Evolutionary conservation across 805 yeast species (phyloP), one percentile per base, ranked within the genome.

Genomic region (Barnettozyma vustinii): DNA sequence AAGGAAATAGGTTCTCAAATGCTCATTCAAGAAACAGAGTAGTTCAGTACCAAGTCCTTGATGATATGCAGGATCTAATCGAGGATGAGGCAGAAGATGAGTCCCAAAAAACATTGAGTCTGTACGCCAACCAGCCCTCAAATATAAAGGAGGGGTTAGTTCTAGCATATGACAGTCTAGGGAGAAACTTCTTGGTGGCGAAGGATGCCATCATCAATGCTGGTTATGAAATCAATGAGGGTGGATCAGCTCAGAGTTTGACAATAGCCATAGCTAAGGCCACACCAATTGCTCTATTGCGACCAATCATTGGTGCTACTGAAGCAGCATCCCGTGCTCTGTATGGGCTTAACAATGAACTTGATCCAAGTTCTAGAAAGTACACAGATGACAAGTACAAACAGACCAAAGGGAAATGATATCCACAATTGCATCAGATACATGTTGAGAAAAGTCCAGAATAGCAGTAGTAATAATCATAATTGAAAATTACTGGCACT

Each of bases 221-320:
- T 5, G 77, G 82, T 16, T 69, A 75, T 5, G 84, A 81, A 37
- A 77, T 88, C 9, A 72, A 80, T 25, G 83, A 77, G n/a, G 73
- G 84, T 26, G 83, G 80, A 0, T 79, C 75, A 51, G 80, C 88
- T 0, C 83, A 79, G 56, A 83, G 75, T 5, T 87, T 91, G 0
- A 77, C 87, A 0, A 66, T 72, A 18, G 82, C 88, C 1, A 72
- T 89, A 13, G 83, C 87, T 13, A 79, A 77, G 54, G 88, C 85
- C 0, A 80, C 96, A 1, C 97, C 97, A 0, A 79, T 88, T 15
- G 83, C 88, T 18, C 65, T 91, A 15, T 74, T 91, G 2, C 66
- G 97, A 40, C 97, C 97, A 2, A 75, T 89, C 52, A 89, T 91
- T 57, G 98, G 97, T 2, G 89, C 96, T 0, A 86, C 97, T 0